Base-by-base conservation (phyloP, 371 early-diverging fungal genomes). In the Mucor piriformis region DNA sequence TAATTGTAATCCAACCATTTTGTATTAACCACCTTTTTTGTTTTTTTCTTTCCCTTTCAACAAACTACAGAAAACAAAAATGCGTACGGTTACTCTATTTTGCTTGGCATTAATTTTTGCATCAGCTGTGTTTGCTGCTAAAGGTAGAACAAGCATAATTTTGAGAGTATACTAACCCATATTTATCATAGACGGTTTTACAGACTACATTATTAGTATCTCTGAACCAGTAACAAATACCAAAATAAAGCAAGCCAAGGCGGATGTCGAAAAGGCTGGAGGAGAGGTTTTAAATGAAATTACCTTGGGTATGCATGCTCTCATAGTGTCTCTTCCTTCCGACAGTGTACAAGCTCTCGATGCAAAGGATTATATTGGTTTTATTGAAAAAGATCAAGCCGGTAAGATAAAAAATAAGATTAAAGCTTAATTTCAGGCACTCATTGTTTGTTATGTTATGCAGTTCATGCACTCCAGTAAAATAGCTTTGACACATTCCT, bases 271-370 rank as follows among this genome's bases (percentile, higher is more conserved):
- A 32, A 61, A 56, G 18, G 50, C 50, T 8, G 65, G 65, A 10
- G 69, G 69, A n/a, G 43, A 49, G 18, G 42, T 69, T 13, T 25
- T 27, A 6, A 34, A 48, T 27, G 59, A 65, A 40, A 65, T 65
- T 8, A 57, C 24, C 13, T 33, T 54, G 34, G 62, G 65, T 16
- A 48, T 64, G 20, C 42, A 57, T 8, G 65, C 55, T n/a, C 49
- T 69, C 6, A 32, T 51, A 23, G 56, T 65, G 7, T 64, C 69
- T 40, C 33, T 69, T 10, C 65, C 69, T 33, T 43, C 61, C 3
- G 54, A 47, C 16, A 27, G 32, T 34, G 52, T 58, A 12, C 47
- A 44, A 24, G 33, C 69, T 8, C 51, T 69, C 29, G 65, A 57
- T 7, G n/a, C 13, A 18, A 61, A 65, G 21, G 62, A 61, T 13